Base-by-base conservation (phyloP, 2,329 filamentous ascomycete genomes). In the Drechmeria coniospora region DNA sequence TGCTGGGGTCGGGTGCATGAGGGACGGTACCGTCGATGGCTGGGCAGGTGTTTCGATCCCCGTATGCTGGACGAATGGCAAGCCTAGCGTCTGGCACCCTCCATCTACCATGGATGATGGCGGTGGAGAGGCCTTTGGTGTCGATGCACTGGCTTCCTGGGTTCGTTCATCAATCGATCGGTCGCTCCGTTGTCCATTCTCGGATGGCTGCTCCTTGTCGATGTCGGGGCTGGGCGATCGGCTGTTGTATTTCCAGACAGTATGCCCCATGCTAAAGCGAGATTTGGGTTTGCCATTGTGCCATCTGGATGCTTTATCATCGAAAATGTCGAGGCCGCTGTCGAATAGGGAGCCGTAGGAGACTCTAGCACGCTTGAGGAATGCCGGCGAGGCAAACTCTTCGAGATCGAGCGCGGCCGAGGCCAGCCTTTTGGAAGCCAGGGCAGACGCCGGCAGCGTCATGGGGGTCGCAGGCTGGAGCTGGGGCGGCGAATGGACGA, bases 311-410 rank as follows among this genome's bases (percentile, higher is more conserved):
- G 39, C 16, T 69, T 71, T 41, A 61, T 79, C 78, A 33, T 81
- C 74, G 10, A 87, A 76, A 4, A 74, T 67, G 40, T 84, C 74
- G 36, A 72, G 65, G 2, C 63, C 63, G 4, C 64, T 64, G 36
- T 79, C 70, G 27, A 77, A 70, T 1, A 78, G 52, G 1, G 72
- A 69, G 2, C 75, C 75, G 31, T 77, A 77, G 0, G 79, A 84
- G 4, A 78, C 56, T 30, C 78, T 64, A 10, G 70, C 65, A 29
- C 77, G 65, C 47, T 79, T 86, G 13, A 82, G 54, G 39, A 92
- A 92, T 1, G 81, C 80, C 1, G 84, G 84, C 3, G 83, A 92
- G 4, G 68, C 61, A 56, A 74, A 90, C 38, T 77, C 68, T 12
- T 61, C 54, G 24, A 56, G 41, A 7, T 57, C 57, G 25, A 56